Evolutionary conservation across 2,329 filamentous ascomycete genomes (phyloP).

Genomic region (Cladophialophora carrionii): DNA sequence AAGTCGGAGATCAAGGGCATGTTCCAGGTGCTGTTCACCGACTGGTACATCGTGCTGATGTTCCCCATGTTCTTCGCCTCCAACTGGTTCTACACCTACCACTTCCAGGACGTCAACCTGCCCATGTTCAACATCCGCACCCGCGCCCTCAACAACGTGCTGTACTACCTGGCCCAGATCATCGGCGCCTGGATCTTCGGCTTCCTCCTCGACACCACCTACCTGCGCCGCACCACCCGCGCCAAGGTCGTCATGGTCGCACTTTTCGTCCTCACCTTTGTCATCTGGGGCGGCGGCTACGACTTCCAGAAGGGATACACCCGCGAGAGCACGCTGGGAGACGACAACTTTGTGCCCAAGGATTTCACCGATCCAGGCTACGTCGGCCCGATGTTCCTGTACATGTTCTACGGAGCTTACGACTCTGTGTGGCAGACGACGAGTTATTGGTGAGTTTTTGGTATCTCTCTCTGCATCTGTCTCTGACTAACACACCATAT

Average conservation of each 20-base stretch:
- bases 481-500: not conserved
- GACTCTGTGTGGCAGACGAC: conserved; percentile 89
- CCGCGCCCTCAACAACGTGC: conserved; percentile 72
- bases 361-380: conserved; percentile 73
- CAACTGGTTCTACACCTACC: conserved; percentile 81
- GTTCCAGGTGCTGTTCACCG: conserved; percentile 69
- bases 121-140: conserved; percentile 74
- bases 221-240: conserved; percentile 65
- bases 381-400: conserved; percentile 80
- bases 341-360: conserved; percentile 39
- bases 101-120: conserved; percentile 73
- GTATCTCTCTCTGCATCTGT: no score
- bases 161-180: conserved; percentile 82
- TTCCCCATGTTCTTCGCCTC: conserved; percentile 82
- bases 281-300: conserved; percentile 81
- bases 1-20: conserved; percentile 76
- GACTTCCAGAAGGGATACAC: conserved; percentile 70
- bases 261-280: conserved; percentile 72
- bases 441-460: conserved; percentile 82
- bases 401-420: conserved; percentile 87
- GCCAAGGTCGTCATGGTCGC: conserved; percentile 66
- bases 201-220: conserved; percentile 66
- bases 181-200: conserved; percentile 74
- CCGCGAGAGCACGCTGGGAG: conserved; percentile 46
- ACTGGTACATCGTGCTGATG: conserved; percentile 73